Conservation (phyloP, 345 rosid species). For the Camelina laxa region DNA sequence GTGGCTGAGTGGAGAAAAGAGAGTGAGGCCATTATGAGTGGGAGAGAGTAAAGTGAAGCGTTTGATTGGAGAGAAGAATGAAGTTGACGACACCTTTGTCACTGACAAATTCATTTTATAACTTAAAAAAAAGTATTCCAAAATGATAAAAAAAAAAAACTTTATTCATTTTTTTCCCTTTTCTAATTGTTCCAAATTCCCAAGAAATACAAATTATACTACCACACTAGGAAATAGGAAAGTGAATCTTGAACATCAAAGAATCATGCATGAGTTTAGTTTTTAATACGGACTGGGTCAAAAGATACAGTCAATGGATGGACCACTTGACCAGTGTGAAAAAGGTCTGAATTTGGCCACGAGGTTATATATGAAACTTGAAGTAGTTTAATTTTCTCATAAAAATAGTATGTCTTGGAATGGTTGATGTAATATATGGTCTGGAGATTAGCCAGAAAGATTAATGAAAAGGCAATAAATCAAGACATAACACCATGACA, state of each 20-base stretch:
- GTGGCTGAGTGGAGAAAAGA: constrained; percentile 39
- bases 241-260: no score
- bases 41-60: background rate
- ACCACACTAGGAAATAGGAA: background rate
- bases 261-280: no score
- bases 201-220: background rate
- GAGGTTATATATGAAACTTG: no score
- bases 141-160: no score
- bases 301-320: constrained; percentile 14
- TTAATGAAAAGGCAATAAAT: no score
- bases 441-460: no score
- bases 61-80: constrained; percentile 25
- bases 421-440: no score
- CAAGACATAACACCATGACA: no score
- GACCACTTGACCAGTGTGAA: background rate
- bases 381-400: no score
- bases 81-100: background rate
- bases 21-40: constrained; percentile 39
- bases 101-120: background rate
- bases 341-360: background rate
- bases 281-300: constrained; percentile 8
- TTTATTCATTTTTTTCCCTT: background rate
- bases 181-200: background rate
- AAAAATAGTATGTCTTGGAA: no score
- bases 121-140: background rate